phyloP scores from a whole-genome alignment of 495 filamentous ascomycete genomes.

The Penicillium herquei region DNA sequence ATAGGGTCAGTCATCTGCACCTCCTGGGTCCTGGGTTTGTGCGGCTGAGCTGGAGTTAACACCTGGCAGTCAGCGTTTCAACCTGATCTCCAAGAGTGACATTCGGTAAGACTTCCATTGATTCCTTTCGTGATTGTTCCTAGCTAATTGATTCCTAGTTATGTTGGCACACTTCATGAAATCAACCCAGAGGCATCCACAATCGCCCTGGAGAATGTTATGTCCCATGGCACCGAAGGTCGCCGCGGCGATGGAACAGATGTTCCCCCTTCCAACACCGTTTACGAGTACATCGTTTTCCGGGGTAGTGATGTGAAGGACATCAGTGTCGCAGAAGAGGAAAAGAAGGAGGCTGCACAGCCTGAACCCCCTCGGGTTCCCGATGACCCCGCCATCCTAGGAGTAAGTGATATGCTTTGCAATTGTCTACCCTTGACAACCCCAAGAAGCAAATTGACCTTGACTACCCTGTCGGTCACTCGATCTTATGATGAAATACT shows the following conservation, averaged over 20 bases:
- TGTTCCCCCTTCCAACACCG: slow-evolving; percentile 71
- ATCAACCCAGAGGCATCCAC: slow-evolving; percentile 97
- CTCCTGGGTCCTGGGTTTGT: slow-evolving; percentile 36
- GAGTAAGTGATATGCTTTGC: slow-evolving; percentile 67
- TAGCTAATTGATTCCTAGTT: slow-evolving; percentile 54
- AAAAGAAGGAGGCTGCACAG: slow-evolving; percentile 71
- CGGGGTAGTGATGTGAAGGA: slow-evolving; percentile 98
- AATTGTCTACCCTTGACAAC: slow-evolving; percentile 3
- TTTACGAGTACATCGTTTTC: slow-evolving; percentile 99
- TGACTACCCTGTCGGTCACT: slow-evolving; percentile 13
- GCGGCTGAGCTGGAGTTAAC: slow-evolving; percentile 46
- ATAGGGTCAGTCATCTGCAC: slow-evolving; percentile 47
- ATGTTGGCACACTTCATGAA: slow-evolving; percentile 92
- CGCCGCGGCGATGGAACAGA: slow-evolving; percentile 74
- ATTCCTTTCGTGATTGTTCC: background rate
- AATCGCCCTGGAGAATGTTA: slow-evolving; percentile 93
- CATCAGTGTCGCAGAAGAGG: slow-evolving; percentile 77
- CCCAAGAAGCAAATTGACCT: slow-evolving; percentile 1
- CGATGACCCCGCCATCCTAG: slow-evolving; percentile 94
- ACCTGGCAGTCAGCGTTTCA: slow-evolving; percentile 50
- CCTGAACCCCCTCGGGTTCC: slow-evolving; percentile 68
- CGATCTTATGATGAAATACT: slow-evolving; percentile 62
- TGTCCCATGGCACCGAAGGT: slow-evolving; percentile 90
- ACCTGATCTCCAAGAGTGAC: slow-evolving; percentile 92
- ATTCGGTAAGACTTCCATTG: slow-evolving; percentile 66